Percentiles rank a stretch among this genome's conserved stretches.
These are phyloP conservation scores for Iberis pinnata DNA, from an alignment of 345 rosid genomes.

Conservation along the genomic window DNA sequence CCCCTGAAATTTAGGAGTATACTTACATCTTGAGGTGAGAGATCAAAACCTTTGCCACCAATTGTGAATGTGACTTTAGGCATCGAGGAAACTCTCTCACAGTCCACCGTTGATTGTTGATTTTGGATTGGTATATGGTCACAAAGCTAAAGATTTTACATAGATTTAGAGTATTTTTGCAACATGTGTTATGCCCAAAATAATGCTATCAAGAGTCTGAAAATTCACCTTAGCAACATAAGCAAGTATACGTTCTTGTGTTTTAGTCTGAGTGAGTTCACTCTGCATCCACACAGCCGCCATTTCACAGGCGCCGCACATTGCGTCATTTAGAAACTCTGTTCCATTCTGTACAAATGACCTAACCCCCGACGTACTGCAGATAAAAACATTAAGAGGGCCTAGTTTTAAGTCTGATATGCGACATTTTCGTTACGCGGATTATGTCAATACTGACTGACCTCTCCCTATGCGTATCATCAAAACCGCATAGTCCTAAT, in stretches of 20 bases:
- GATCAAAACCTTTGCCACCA: slow-evolving; percentile 67
- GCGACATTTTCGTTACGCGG: neutral
- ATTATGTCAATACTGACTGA: slow-evolving; percentile 26
- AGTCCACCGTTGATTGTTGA: slow-evolving; percentile 75
- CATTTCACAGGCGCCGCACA: slow-evolving; percentile 81
- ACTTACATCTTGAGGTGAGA: slow-evolving; percentile 67
- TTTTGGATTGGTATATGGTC: slow-evolving; percentile 73
- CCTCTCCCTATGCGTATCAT: slow-evolving; percentile 67
- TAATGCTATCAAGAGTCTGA: neutral
- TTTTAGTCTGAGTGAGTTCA: slow-evolving; percentile 52
- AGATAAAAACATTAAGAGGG: slow-evolving; percentile 3
- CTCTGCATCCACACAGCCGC: slow-evolving; percentile 89
- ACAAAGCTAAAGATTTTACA: slow-evolving; percentile 48
- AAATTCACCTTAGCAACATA: slow-evolving; percentile 59
- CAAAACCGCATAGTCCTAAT: slow-evolving; percentile 69
- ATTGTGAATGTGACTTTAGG: slow-evolving; percentile 70
- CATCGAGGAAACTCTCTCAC: slow-evolving; percentile 53
- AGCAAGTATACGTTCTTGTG: slow-evolving; percentile 60
- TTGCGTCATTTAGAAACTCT: slow-evolving; percentile 37
- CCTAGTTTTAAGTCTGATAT: neutral
- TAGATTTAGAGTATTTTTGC: slow-evolving; percentile 6
- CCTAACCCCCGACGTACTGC: slow-evolving; percentile 65
- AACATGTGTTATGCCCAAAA: neutral
- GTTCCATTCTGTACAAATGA: slow-evolving; percentile 47
- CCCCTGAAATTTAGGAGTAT: no score